Conservation (phyloP, 2,329 filamentous ascomycete species). For the Mariannaea elegans region DNA sequence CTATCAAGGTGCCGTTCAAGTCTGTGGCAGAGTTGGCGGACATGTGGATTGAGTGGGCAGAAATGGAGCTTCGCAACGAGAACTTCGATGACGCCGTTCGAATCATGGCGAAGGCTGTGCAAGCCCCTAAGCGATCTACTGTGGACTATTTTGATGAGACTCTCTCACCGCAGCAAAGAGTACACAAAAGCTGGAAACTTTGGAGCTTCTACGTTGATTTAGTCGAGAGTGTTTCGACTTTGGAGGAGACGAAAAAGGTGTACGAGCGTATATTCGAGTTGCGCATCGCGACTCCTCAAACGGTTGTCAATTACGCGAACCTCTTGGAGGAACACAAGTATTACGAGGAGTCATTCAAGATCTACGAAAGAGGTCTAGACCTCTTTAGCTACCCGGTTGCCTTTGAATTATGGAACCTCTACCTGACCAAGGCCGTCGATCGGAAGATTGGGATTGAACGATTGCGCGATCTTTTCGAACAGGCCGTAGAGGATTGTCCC, state of each 20-base stretch:
- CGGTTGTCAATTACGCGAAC: constrained; percentile 98
- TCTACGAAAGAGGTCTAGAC: constrained; percentile 94
- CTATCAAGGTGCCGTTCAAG: constrained; percentile 97
- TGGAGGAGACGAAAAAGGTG: constrained; percentile 92
- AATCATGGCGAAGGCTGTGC: constrained; percentile 97
- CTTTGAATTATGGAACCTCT: constrained; percentile 98
- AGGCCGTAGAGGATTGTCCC: constrained; percentile 93
- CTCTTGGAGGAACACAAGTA: constrained; percentile 94
- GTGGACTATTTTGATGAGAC: constrained; percentile 99
- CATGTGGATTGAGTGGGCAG: constrained; percentile 99
- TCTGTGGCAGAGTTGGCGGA: constrained; percentile 96
- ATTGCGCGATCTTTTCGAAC: constrained; percentile 93
- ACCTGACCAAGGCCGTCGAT: constrained; percentile 96
- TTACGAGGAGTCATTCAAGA: constrained; percentile 96
- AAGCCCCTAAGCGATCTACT: constrained; percentile 95
- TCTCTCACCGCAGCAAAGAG: constrained; percentile 90
- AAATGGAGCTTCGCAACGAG: constrained; percentile 95
- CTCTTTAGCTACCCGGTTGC: constrained; percentile 99
- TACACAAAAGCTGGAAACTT: constrained; percentile 99
- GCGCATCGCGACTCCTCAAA: constrained; percentile 96
- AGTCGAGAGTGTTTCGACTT: constrained; percentile 89
- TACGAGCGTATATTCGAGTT: constrained; percentile 99
- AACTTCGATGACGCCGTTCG: constrained; percentile 94
- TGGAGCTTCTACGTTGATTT: constrained; percentile 99
- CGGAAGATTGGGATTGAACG: constrained; percentile 96